Base-by-base conservation (phyloP, 2,329 filamentous ascomycete species). In the Emericellopsis atlantica region DNA sequence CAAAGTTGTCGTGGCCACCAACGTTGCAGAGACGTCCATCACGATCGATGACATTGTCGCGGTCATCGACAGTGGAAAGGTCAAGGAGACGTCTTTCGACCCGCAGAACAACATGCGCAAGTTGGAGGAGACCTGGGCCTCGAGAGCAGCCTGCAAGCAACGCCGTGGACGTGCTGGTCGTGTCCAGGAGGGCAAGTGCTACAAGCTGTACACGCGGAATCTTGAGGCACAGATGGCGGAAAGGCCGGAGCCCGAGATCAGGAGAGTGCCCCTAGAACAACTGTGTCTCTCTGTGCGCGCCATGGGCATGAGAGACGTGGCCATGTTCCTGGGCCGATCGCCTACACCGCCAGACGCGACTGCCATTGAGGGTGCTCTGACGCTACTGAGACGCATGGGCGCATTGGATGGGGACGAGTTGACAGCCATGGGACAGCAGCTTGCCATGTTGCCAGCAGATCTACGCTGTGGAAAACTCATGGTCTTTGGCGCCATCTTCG, bases 11-110 rank as follows among this genome's bases (percentile, higher is more conserved):
- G 85, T 90, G 6, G 86, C 92, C 1, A 98, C 92, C 36, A 98
- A 98, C 53, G 90, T 98, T 3, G 92, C 92, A 2, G 92, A 98
- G 59, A 98, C 92, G 0, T 96, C 92, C 2, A 96, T 98, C 57
- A 98, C 92, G 0, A 98, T 98, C 45, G 89, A 95, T 55, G 92
- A 98, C 55, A 85, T 98, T 40, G 84, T 96, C 3, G 90, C 86
- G 2, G 92, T 98, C 36, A 90, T 98, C 47, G 92, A 98, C 57
- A 92, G 84, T 10, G 92, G 92, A 23, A 81, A 87, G 40, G 92
- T 98, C 44, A 98, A 98, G 56, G 90, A 98, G 60, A 98, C 89
- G 0, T 90, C 85, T 55, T 96, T 89, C 52, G 92, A 96, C 56
- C 78, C 87, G 0, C 75, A 82, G 46, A 94, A 83, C 56, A 95